phyloP scores from a whole-genome alignment of 176 grass and related monocot genomes.

The Avena atlantica region DNA sequence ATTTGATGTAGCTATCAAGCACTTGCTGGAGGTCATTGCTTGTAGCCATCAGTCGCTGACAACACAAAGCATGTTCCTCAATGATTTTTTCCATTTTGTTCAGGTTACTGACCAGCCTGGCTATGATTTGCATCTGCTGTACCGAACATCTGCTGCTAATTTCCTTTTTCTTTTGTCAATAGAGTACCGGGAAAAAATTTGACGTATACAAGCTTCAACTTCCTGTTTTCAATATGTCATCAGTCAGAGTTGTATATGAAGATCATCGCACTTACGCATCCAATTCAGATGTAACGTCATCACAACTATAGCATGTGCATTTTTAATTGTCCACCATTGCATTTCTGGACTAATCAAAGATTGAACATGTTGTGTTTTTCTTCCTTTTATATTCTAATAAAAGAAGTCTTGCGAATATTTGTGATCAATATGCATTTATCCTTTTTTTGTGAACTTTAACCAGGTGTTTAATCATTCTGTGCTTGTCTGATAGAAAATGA shows the following conservation, averaged over 20 bases:
- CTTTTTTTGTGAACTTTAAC: neutral
- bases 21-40: conserved; percentile 92
- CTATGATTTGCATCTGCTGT: conserved; percentile 21
- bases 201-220: conserved; percentile 90
- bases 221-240: conserved; percentile 89
- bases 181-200: conserved; percentile 83
- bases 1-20: conserved; percentile 91
- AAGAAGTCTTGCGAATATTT: conserved; percentile 1
- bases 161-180: conserved; percentile 29
- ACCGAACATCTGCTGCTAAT: conserved; percentile 45
- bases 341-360: conserved; percentile 36
- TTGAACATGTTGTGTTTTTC: conserved; percentile 9
- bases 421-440: neutral
- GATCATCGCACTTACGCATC: conserved; percentile 97
- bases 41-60: conserved; percentile 86
- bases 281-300: conserved; percentile 79
- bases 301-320: conserved; percentile 26
- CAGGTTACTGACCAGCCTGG: conserved; percentile 59
- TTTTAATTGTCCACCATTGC: conserved; percentile 26
- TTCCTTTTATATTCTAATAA: neutral
- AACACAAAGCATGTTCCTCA: conserved; percentile 88
- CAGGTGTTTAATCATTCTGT: neutral
- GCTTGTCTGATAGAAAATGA: conserved; percentile 20
- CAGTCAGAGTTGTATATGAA: conserved; percentile 84
- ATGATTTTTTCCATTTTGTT: conserved; percentile 92